A percentile compares a stretch with the other conserved stretches of the same genome.
phyloP scores from a whole-genome alignment of 768 basidiomycete genomes.

The Pleurotus tuoliensis region DNA sequence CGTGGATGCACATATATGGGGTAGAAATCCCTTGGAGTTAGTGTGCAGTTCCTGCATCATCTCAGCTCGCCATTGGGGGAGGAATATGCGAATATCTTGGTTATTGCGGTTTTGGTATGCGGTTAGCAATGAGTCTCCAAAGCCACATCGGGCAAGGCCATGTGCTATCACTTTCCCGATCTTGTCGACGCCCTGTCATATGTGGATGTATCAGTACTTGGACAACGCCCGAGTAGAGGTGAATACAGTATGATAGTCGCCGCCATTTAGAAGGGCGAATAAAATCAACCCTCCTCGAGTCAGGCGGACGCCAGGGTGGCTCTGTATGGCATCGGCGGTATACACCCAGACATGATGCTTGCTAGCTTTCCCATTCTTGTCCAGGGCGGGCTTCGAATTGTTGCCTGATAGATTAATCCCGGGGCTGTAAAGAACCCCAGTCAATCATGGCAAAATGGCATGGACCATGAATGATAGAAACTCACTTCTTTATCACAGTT shows the following conservation, averaged over 20 bases:
- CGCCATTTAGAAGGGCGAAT: conserved; percentile 28
- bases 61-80: not conserved
- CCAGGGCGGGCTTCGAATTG: conserved; percentile 46
- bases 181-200: conserved; percentile 22
- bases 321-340: conserved; percentile 13
- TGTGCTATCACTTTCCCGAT: conserved; percentile 50
- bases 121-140: conserved; percentile 47
- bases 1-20: not conserved
- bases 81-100: not conserved
- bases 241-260: conserved; percentile 30
- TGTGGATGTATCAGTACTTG: not conserved
- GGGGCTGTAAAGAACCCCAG: conserved; percentile 23
- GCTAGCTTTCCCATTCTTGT: conserved; percentile 40
- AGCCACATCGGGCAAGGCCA: conserved; percentile 54
- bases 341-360: conserved; percentile 35
- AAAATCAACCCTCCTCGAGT: conserved; percentile 26
- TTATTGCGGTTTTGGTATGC: conserved; percentile 23
- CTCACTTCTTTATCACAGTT: conserved; percentile 21
- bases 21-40: conserved; percentile 1
- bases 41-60: not conserved
- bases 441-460: not conserved
- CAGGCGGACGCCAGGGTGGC: conserved; percentile 18
- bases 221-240: not conserved
- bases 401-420: conserved; percentile 12
- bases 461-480: not conserved